A percentile compares a stretch with the other conserved stretches of the same genome.
phyloP scores from a whole-genome alignment of 306 rosid genomes.

The Carpinus fangiana region DNA sequence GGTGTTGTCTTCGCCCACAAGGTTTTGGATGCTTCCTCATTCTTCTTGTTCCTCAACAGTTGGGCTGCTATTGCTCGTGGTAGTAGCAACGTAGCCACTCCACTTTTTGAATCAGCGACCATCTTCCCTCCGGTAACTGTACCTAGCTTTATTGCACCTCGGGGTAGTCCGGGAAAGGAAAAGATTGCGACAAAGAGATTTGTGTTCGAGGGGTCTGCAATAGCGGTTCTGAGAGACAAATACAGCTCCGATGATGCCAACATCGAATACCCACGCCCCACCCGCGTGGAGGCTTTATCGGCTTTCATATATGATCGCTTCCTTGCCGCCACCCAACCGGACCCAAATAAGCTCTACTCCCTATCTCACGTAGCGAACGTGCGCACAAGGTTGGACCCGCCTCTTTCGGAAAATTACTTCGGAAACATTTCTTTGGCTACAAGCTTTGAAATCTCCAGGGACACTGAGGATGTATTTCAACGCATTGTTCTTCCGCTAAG shows the following conservation, averaged over 20 bases:
- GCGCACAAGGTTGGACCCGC: conserved; percentile 50
- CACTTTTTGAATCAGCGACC: conserved; percentile 30
- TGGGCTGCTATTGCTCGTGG: conserved; percentile 32
- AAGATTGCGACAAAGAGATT: conserved; percentile 48
- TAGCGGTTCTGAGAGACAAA: conserved; percentile 43
- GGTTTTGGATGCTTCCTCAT: conserved; percentile 30
- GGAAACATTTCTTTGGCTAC: conserved; percentile 35
- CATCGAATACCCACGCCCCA: conserved; percentile 26
- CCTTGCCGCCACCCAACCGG: conserved; percentile 29
- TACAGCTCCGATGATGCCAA: conserved; percentile 14
- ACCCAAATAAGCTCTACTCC: conserved; percentile 3
- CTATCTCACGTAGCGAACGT: conserved; percentile 49
- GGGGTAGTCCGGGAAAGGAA: conserved; percentile 9
- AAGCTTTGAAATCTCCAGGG: not conserved
- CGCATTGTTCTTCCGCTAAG: conserved; percentile 28
- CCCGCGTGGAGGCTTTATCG: conserved; percentile 57
- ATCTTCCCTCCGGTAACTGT: conserved; percentile 54
- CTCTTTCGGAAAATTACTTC: conserved; percentile 30
- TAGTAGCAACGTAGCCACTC: not conserved
- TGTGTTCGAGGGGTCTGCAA: conserved; percentile 33
- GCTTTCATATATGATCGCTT: conserved; percentile 61
- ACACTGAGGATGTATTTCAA: not conserved
- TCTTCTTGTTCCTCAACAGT: conserved; percentile 25
- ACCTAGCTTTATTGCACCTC: not conserved
- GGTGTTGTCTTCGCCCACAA: conserved; percentile 34